Conservation (phyloP, 768 basidiomycete genomes). For the Termitomyces sp. region DNA sequence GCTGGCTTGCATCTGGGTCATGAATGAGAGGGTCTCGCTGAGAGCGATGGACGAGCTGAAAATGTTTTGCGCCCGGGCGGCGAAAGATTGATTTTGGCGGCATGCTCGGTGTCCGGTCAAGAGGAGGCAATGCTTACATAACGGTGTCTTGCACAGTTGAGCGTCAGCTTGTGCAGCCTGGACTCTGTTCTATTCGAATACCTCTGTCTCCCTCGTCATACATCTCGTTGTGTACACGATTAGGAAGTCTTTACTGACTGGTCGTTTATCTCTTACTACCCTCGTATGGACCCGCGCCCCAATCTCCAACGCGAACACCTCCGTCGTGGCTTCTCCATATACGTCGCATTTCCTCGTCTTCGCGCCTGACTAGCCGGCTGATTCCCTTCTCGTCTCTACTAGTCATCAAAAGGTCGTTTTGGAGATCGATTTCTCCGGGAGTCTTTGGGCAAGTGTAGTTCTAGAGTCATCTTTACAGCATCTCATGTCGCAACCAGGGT, state of each 20-base stretch:
- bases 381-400: slow-evolving; percentile 60
- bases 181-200: slow-evolving; percentile 14
- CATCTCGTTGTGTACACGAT: slow-evolving; percentile 14
- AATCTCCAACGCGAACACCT: slow-evolving; percentile 75
- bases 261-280: slow-evolving; percentile 19
- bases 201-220: slow-evolving; percentile 9
- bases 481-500: slow-evolving; percentile 52
- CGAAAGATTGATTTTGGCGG: slow-evolving; percentile 86
- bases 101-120: slow-evolving; percentile 44
- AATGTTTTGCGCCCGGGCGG: slow-evolving; percentile 86
- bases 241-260: slow-evolving; percentile 27
- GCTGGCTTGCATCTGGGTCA: slow-evolving; percentile 83
- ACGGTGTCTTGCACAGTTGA: slow-evolving; percentile 20
- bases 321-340: slow-evolving; percentile 88
- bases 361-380: slow-evolving; percentile 30
- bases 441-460: slow-evolving; percentile 64
- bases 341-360: slow-evolving; percentile 49
- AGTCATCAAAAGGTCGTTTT: slow-evolving; percentile 95
- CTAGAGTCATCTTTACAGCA: slow-evolving; percentile 6
- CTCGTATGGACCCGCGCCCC: slow-evolving; percentile 46
- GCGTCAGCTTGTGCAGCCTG: slow-evolving; percentile 15
- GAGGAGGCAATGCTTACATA: slow-evolving; percentile 33
- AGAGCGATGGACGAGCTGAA: slow-evolving; percentile 95
- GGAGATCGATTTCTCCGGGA: slow-evolving; percentile 90
- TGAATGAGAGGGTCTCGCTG: slow-evolving; percentile 95